Evolutionary conservation across 2,329 filamentous ascomycete species (phyloP), one percentile per base, ranked within the genome.

Genomic region (Fusarium odoratissimum): DNA sequence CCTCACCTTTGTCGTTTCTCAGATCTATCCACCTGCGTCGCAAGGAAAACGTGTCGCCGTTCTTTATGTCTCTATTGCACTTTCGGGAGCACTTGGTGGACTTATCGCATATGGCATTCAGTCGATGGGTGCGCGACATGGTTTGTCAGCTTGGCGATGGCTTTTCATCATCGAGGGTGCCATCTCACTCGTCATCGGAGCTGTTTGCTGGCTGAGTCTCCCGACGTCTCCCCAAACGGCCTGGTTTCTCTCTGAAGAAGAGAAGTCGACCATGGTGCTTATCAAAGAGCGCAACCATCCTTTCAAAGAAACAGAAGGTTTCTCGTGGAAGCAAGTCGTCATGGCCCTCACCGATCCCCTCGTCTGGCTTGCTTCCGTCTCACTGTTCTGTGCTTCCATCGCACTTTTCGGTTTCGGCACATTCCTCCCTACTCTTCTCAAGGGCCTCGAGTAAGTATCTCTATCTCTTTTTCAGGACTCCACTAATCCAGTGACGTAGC

Each of bases 61-160:
- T 3, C 69, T 79, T 0, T 79, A 83, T 51, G 75, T 80, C 30
- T 77, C 78, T 3, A 81, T 79, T 31, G 75, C 75, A 0, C 67
- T 80, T 2, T 79, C 75, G 0, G 80, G 81, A 6, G 81, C 76
- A 0, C 71, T 81, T 7, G 79, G 80, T 4, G 80, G 80, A 0
- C 41, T 80, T 5, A 67, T 80, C 1, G 79, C 79, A 0, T 80
- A 78, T 21, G 77, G 69, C 0, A 77, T 80, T 6, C 81, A 84
- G 35, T 80, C 81, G 0, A 82, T 88, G 65, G 85, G 87, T 17
- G 83, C 82, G 2, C 78, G 76, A 3, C 81, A 80, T 33, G 86
- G 86, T 0, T 77, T 88, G 3, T 79, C 80, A 3, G 86, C 86
- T 2, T 88, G 86, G 86, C 73, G 85, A 58, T 88, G 86, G 86